Evolutionary conservation across 345 rosid genomes (phyloP).

Genomic region (Eucalyptus viminalis): DNA sequence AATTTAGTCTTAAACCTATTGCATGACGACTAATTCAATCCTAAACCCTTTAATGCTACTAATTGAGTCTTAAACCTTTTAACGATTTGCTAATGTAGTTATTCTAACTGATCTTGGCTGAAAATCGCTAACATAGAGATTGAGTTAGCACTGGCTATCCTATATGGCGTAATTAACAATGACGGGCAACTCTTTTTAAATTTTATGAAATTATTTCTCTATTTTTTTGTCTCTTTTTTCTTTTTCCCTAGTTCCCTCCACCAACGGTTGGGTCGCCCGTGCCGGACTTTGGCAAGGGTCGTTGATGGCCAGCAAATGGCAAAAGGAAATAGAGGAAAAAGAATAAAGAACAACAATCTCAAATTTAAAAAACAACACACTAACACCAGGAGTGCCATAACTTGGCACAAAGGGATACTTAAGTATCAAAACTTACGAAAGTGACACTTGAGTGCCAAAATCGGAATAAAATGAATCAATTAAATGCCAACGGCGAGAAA

Average conservation of each 20-base stretch:
- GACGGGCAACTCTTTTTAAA: neutral
- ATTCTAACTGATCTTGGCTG: too few relatives aligned
- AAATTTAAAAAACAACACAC: too few relatives aligned
- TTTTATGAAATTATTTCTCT: too few relatives aligned
- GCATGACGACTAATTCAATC: rapidly evolving
- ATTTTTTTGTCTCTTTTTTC: neutral
- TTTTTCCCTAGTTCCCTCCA: neutral
- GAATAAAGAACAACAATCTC: too few relatives aligned
- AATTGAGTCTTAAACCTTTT: too few relatives aligned
- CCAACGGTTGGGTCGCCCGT: neutral
- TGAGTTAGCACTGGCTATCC: rapidly evolving
- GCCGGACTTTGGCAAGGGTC: neutral
- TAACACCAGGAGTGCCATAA: rapidly evolving
- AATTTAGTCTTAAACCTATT: neutral
- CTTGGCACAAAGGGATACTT: too few relatives aligned
- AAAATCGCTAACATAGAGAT: neutral
- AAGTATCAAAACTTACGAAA: too few relatives aligned
- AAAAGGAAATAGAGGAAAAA: neutral
- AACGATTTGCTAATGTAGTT: too few relatives aligned
- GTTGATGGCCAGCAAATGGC: neutral
- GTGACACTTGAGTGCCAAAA: too few relatives aligned
- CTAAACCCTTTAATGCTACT: too few relatives aligned
- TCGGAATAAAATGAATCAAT: rapidly evolving
- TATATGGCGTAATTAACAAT: neutral
- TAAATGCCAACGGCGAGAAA: too few relatives aligned